Percentiles rank a stretch among this genome's conserved stretches.
These are phyloP conservation scores for Anthracocystis walkeri DNA, from an alignment of 1,284 basidiomycete species.

Conservation along the genomic window DNA sequence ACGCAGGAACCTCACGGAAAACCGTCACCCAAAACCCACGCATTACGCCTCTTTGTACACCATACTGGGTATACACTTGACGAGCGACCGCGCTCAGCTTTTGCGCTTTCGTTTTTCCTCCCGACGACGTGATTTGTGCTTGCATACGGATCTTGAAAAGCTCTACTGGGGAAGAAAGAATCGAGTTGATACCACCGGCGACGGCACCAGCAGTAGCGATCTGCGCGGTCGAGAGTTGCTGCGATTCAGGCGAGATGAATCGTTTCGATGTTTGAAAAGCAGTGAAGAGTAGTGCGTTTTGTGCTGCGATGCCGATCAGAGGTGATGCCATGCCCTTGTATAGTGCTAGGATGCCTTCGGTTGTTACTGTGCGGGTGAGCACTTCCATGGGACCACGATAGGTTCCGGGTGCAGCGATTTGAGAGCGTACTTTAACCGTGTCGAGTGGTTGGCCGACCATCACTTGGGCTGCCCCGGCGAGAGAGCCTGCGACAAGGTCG, in stretches of 20 bases:
- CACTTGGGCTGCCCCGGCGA: conserved; percentile 57
- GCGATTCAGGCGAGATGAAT: conserved; percentile 83
- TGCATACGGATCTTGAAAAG: conserved; percentile 94
- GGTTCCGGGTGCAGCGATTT: conserved; percentile 43
- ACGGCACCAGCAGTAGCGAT: conserved; percentile 86
- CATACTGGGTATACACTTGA: conserved; percentile 85
- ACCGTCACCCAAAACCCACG: conserved; percentile 97
- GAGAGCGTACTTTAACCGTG: conserved; percentile 55
- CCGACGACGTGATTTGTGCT: conserved; percentile 78
- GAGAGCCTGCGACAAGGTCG: conserved; percentile 53
- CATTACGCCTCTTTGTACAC: conserved; percentile 89
- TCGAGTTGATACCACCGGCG: conserved; percentile 88
- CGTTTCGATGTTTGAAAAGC: conserved; percentile 85
- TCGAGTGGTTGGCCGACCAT: conserved; percentile 60
- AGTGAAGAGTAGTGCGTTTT: conserved; percentile 94
- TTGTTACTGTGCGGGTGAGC: conserved; percentile 27
- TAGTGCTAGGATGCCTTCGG: conserved; percentile 52
- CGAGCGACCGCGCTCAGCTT: conserved; percentile 80
- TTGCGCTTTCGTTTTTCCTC: conserved; percentile 75
- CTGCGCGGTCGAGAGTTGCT: conserved; percentile 81
- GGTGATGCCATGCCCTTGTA: conserved; percentile 83
- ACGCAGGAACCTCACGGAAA: conserved; percentile 90
- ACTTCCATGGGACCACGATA: conserved; percentile 58
- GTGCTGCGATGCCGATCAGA: conserved; percentile 91
- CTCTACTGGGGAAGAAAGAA: conserved; percentile 76